A percentile compares a stretch with the other conserved stretches of the same genome.
Evolutionary conservation across 768 basidiomycete species (phyloP).

Genomic region (Amanita inopinata): DNA sequence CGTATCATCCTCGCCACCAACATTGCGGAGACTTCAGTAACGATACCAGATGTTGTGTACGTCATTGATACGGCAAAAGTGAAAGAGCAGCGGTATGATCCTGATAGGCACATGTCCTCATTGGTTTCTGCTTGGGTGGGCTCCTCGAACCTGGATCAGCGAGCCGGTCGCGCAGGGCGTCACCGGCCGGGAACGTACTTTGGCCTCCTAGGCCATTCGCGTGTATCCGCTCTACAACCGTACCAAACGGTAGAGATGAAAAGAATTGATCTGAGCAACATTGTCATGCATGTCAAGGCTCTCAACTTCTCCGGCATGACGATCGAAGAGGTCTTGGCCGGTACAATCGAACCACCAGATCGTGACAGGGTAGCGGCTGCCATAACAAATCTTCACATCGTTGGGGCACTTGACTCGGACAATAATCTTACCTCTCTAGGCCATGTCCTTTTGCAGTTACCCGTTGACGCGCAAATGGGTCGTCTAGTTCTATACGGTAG

Average conservation of each 20-base stretch:
- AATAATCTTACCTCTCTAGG: conserved; percentile 82
- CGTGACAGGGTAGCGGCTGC: conserved; percentile 68
- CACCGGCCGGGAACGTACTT: conserved; percentile 89
- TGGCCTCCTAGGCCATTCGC: conserved; percentile 54
- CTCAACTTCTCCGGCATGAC: conserved; percentile 79
- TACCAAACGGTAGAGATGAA: conserved; percentile 96
- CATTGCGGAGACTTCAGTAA: conserved; percentile 92
- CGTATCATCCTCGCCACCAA: conserved; percentile 91
- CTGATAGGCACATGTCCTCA: conserved; percentile 79
- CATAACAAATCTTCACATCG: conserved; percentile 70
- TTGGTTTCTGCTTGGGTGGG: conserved; percentile 90
- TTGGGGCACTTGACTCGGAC: conserved; percentile 72
- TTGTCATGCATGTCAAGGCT: conserved; percentile 96
- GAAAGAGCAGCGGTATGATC: conserved; percentile 87
- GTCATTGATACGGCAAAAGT: conserved; percentile 86
- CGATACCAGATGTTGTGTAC: conserved; percentile 91
- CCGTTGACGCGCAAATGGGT: conserved; percentile 85
- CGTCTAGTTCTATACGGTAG: conserved; percentile 82
- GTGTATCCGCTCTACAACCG: conserved; percentile 51
- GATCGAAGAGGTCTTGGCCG: conserved; percentile 79
- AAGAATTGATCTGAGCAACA: conserved; percentile 77
- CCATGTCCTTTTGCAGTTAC: conserved; percentile 78
- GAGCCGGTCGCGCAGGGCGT: conserved; percentile 87
- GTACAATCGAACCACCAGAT: conserved; percentile 84
- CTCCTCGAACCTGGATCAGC: conserved; percentile 79